A percentile compares a stretch with the other conserved stretches of the same genome.
Evolutionary conservation across 2,329 filamentous ascomycete genomes (phyloP).

Genomic region (Aspergillus sojae): DNA sequence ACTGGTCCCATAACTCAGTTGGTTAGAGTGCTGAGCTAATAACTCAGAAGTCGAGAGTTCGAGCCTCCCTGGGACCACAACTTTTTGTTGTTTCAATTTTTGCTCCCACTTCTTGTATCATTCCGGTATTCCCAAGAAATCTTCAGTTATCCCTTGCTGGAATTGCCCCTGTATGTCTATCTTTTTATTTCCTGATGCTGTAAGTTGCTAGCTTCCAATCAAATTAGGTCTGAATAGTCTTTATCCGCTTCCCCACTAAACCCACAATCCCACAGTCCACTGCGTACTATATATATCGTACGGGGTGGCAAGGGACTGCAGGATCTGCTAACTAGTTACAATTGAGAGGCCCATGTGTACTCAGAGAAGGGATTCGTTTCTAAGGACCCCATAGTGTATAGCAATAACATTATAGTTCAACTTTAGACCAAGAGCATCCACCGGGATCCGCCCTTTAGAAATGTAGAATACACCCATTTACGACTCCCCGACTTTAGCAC

Average conservation of each 20-base stretch:
- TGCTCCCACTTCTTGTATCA: background rate
- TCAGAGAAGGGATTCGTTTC: background rate
- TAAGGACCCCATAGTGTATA: background rate
- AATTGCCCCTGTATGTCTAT: background rate
- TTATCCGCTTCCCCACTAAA: constrained; percentile 4
- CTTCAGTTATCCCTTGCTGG: rapidly evolving
- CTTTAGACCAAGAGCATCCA: background rate
- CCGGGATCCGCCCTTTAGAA: background rate
- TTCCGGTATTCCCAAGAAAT: background rate
- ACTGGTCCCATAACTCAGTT: constrained; percentile 2
- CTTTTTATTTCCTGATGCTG: too few relatives aligned
- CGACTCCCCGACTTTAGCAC: background rate
- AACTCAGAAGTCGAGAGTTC: constrained; percentile 7
- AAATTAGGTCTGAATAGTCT: background rate
- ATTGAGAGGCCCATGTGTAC: background rate
- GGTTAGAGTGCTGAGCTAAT: constrained; percentile 7
- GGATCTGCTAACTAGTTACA: background rate
- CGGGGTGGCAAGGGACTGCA: background rate
- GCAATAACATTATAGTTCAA: background rate
- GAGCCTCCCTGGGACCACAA: constrained; percentile 3
- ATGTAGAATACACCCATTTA: background rate
- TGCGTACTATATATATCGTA: background rate
- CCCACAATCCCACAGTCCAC: background rate
- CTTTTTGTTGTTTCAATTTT: background rate
- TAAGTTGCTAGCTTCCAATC: background rate